Evolutionary conservation across 2,329 filamentous ascomycete species (phyloP).

Genomic region (Didymella segeticola): DNA sequence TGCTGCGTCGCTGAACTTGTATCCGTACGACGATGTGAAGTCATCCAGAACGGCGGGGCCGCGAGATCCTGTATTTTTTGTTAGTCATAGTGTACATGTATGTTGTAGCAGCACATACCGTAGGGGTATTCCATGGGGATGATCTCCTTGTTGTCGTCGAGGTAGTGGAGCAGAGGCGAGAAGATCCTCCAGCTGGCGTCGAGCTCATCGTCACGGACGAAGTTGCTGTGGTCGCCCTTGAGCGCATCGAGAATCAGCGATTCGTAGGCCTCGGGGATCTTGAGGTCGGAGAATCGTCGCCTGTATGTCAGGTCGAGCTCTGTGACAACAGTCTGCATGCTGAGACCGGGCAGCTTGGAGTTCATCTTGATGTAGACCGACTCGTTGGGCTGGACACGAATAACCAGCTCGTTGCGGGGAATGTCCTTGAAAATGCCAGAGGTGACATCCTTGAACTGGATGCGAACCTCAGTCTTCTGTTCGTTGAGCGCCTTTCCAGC

Average conservation of each 20-base stretch:
- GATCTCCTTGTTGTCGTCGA: slow-evolving; percentile 99
- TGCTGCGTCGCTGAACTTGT: slow-evolving; percentile 97
- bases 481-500: slow-evolving; percentile 98
- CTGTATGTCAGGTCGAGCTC: slow-evolving; percentile 98
- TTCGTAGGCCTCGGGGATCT: slow-evolving; percentile 99
- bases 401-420: slow-evolving; percentile 97
- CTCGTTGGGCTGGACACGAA: slow-evolving; percentile 99
- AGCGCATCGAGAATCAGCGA: slow-evolving; percentile 95
- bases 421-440: slow-evolving; percentile 99
- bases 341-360: slow-evolving; percentile 96
- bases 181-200: slow-evolving; percentile 99
- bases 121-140: slow-evolving; percentile 99
- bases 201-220: slow-evolving; percentile 71
- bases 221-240: slow-evolving; percentile 99
- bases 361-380: slow-evolving; percentile 99
- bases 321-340: slow-evolving; percentile 99
- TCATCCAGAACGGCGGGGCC: slow-evolving; percentile 96
- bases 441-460: slow-evolving; percentile 99
- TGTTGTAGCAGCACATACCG: slow-evolving; percentile 64
- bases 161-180: slow-evolving; percentile 94
- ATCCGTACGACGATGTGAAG: slow-evolving; percentile 97
- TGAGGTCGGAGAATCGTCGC: slow-evolving; percentile 96
- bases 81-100: neutral
- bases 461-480: slow-evolving; percentile 99
- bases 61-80: slow-evolving; percentile 74